Evolutionary conservation across 192 early-diverging fungal genomes (phyloP), one percentile per base, ranked within the genome.

Genomic region (Coemansia biformis): DNA sequence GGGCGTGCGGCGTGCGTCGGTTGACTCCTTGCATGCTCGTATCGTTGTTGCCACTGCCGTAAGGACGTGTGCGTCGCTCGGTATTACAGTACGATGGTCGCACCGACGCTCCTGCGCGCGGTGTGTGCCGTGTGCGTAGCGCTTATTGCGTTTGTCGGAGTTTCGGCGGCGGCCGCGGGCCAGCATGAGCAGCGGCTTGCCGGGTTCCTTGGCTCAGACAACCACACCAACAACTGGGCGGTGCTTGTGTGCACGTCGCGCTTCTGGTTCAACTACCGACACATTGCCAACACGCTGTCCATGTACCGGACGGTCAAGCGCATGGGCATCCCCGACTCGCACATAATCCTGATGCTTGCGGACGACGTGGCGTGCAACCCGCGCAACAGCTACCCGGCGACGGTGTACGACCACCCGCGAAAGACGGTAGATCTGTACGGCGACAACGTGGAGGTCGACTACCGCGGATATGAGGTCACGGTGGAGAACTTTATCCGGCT

Each of bases 261-360:
- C 8, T 99, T 95, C 70, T 99, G 96, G 96, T 96, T 99, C 80
- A 99, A 99, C 72, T 99, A 99, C 70, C 76, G 93, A 12, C 96
- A 99, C 69, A 93, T 96, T 40, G 93, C 96, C 59, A 99, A 99
- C 63, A 92, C 94, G 8, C 77, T 99, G 19, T 94, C 94, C 15
- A 94, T 99, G 78, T 99, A 99, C 74, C 83, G 91, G n/a, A 96
- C 93, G 8, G 92, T 98, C 21, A 96, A 98, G 54, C 82, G 93
- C 19, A 80, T 99, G 22, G 96, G 96, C 18, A 99, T 99, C 49
- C 96, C 96, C 0, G 96, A 99, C 66, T 92, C 89, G 8, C 92
- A 96, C 73, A 97, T 99, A 58, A 91, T 99, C 38, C 82, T 99
- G n/a, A 97, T 99, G 93, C 83, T 99, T 6, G 90, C 93, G 1